Conservation (phyloP, 2,329 filamentous ascomycete species). For the Metarhizium brunneum region DNA sequence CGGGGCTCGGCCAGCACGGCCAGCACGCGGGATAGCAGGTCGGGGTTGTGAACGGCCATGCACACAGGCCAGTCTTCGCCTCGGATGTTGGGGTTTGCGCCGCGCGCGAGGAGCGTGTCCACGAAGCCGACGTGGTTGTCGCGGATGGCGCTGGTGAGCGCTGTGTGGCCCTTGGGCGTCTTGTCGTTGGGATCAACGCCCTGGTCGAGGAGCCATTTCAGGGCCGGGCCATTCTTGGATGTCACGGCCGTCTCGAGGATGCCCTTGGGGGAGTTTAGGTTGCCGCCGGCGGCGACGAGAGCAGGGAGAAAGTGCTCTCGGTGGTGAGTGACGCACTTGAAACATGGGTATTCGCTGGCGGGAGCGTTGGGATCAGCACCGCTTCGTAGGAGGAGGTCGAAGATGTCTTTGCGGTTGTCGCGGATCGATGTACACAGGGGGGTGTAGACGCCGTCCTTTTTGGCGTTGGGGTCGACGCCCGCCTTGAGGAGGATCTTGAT, state of each 20-base stretch:
- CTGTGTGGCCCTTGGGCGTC: constrained; percentile 46
- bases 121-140: constrained; percentile 51
- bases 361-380: constrained; percentile 54
- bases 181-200: constrained; percentile 52
- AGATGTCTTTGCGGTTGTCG: constrained; percentile 53
- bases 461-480: constrained; percentile 50
- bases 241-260: constrained; percentile 57
- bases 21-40: constrained; percentile 50
- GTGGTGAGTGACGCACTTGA: constrained; percentile 60
- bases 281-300: constrained; percentile 50
- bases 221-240: constrained; percentile 50
- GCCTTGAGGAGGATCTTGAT: constrained; percentile 47
- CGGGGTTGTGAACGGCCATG: constrained; percentile 55
- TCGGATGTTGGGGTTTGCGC: constrained; percentile 52
- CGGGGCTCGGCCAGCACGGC: constrained; percentile 47
- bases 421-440: constrained; percentile 60
- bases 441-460: constrained; percentile 59
- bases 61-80: constrained; percentile 63
- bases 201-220: constrained; percentile 51
- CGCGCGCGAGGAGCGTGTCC: constrained; percentile 45
- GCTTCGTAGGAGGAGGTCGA: constrained; percentile 46
- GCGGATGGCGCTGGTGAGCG: constrained; percentile 56
- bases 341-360: constrained; percentile 55
- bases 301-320: constrained; percentile 50
- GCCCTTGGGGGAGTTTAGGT: constrained; percentile 50